phyloP scores from a whole-genome alignment of 2,329 filamentous ascomycete species.

The Talaromyces sp. region DNA sequence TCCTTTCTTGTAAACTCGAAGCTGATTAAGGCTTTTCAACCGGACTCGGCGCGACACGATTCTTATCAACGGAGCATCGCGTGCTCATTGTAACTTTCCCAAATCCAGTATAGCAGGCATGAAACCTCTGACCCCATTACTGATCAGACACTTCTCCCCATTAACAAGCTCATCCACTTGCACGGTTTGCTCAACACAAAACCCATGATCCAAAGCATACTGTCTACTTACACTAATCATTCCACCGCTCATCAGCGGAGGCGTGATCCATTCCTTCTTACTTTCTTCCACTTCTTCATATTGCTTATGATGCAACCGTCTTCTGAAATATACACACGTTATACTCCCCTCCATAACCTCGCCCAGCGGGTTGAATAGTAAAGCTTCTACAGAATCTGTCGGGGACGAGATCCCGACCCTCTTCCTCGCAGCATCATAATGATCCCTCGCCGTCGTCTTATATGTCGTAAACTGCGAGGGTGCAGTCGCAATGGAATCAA shows the following conservation, averaged over 20 bases:
- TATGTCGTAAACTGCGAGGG: constrained; percentile 70
- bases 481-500: constrained; percentile 53
- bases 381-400: constrained; percentile 61
- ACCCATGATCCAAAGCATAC: constrained; percentile 70
- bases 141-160: constrained; percentile 81
- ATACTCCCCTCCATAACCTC: constrained; percentile 82
- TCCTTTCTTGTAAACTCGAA: background rate
- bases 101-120: constrained; percentile 40
- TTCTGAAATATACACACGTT: constrained; percentile 76
- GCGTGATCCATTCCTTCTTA: constrained; percentile 68
- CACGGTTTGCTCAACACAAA: constrained; percentile 66
- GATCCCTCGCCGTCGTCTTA: constrained; percentile 74
- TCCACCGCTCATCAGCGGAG: constrained; percentile 71
- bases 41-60: background rate
- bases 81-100: background rate
- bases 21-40: background rate
- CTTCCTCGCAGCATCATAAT: constrained; percentile 68
- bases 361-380: constrained; percentile 64
- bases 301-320: background rate
- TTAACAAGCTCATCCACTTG: constrained; percentile 58
- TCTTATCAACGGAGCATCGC: background rate
- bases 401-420: constrained; percentile 54
- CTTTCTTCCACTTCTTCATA: background rate
- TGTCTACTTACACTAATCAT: constrained; percentile 78
- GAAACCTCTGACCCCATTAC: constrained; percentile 83